A percentile compares a stretch with the other conserved stretches of the same genome.
These are phyloP conservation scores for Plasmodium billcollinsi DNA, from an alignment of 169 alveolate species.

Conservation along the genomic window DNA sequence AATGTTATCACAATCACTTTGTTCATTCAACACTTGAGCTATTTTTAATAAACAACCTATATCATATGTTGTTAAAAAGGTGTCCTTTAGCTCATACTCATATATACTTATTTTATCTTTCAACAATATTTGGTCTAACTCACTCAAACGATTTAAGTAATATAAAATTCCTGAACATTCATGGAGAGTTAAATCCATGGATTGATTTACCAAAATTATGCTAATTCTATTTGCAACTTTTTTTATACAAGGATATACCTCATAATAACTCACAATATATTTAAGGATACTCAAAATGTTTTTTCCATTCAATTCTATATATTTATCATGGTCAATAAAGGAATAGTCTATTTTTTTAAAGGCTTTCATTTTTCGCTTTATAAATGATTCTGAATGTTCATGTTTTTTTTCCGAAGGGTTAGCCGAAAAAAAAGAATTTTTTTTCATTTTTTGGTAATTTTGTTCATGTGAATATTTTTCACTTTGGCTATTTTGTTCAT, in stretches of 20 bases:
- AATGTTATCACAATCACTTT: not conserved
- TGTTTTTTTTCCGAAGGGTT: conserved; percentile 14
- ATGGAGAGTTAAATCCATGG: conserved; percentile 33
- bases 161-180: conserved; percentile 49
- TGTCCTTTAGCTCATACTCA: conserved; percentile 18
- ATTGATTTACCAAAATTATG: conserved; percentile 2
- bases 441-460: too few species aligned
- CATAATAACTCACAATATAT: conserved; percentile 14
- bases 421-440: not conserved
- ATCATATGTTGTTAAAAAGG: conserved; percentile 7
- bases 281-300: conserved; percentile 43
- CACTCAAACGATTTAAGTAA: conserved; percentile 5
- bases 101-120: conserved; percentile 32
- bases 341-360: not conserved
- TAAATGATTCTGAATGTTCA: conserved; percentile 30
- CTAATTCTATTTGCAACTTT: conserved; percentile 9
- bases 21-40: conserved; percentile 6
- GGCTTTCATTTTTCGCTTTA: conserved; percentile 8
- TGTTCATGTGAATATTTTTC: too few species aligned
- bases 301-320: conserved; percentile 38
- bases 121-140: conserved; percentile 1
- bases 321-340: not conserved
- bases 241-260: conserved; percentile 5
- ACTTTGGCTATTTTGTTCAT: too few species aligned
- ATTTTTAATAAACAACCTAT: conserved; percentile 35